phyloP scores from a whole-genome alignment of 2,329 filamentous ascomycete species.

The Sclerotiophoma versabilis region DNA sequence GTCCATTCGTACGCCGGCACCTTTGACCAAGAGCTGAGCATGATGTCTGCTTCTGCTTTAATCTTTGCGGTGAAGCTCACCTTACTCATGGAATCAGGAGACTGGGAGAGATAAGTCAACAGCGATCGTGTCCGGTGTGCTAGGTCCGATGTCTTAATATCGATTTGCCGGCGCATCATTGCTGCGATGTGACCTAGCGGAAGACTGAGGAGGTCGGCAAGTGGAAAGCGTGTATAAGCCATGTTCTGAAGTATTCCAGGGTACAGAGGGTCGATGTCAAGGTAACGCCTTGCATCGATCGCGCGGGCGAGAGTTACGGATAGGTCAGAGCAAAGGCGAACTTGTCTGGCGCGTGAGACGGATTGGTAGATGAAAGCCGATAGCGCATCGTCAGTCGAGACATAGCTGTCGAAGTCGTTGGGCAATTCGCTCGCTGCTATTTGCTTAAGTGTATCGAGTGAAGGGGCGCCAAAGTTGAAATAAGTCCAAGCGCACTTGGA shows the following conservation, averaged over 20 bases:
- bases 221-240: slow-evolving; percentile 49
- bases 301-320: slow-evolving; percentile 55
- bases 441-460: neutral
- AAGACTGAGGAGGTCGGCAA: slow-evolving; percentile 40
- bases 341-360: slow-evolving; percentile 51
- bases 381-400: slow-evolving; percentile 64
- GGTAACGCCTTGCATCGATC: slow-evolving; percentile 56
- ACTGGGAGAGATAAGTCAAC: slow-evolving; percentile 49
- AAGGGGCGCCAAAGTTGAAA: neutral
- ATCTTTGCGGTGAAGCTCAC: slow-evolving; percentile 38
- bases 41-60: slow-evolving; percentile 50
- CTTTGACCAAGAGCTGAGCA: slow-evolving; percentile 64
- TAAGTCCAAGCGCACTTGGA: neutral
- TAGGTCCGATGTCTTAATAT: slow-evolving; percentile 47
- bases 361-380: slow-evolving; percentile 61
- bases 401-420: slow-evolving; percentile 36
- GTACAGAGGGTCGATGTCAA: slow-evolving; percentile 55
- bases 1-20: slow-evolving; percentile 55
- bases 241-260: slow-evolving; percentile 59
- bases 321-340: slow-evolving; percentile 36
- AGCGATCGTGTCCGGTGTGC: slow-evolving; percentile 48
- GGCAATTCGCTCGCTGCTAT: slow-evolving; percentile 22
- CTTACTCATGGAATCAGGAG: slow-evolving; percentile 48
- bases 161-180: slow-evolving; percentile 51
- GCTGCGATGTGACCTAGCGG: slow-evolving; percentile 47